Conservation (phyloP, 306 rosid species). For the Sicyos baderoa region DNA sequence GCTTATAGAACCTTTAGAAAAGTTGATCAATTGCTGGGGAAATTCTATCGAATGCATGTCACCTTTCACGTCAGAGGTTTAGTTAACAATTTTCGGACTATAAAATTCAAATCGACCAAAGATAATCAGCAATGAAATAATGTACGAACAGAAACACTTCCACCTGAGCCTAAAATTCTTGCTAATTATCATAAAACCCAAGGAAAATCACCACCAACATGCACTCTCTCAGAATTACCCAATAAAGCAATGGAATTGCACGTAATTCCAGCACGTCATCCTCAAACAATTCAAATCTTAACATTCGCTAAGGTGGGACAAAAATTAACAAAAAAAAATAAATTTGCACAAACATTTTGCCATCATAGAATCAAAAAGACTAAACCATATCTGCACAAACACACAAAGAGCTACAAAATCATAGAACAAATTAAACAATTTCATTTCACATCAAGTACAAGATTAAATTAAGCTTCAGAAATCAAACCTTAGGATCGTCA, state of each 20-base stretch:
- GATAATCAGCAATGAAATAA: neutral
- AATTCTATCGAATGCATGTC: neutral
- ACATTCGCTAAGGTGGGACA: neutral
- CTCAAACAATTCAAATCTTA: conserved; percentile 1
- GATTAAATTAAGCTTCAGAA: conserved; percentile 2
- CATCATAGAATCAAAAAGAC: neutral
- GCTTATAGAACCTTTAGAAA: neutral
- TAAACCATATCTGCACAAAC: neutral
- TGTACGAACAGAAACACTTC: neutral
- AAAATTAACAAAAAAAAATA: neutral
- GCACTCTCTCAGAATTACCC: neutral
- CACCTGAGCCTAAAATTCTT: neutral
- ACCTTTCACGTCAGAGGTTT: conserved; percentile 10
- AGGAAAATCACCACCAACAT: neutral
- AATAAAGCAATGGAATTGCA: neutral
- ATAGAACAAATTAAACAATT: neutral
- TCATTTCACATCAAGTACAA: neutral
- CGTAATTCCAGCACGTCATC: neutral
- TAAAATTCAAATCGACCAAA: neutral
- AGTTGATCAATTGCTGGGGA: conserved; percentile 1
- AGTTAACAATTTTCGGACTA: neutral
- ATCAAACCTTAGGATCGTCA: conserved; percentile 72
- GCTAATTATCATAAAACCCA: neutral
- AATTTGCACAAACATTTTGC: conserved; percentile 1
- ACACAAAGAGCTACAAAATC: neutral